These are phyloP conservation scores for Diplodia mutila DNA, from an alignment of 2,329 filamentous ascomycete genomes.

Conservation along the genomic window DNA sequence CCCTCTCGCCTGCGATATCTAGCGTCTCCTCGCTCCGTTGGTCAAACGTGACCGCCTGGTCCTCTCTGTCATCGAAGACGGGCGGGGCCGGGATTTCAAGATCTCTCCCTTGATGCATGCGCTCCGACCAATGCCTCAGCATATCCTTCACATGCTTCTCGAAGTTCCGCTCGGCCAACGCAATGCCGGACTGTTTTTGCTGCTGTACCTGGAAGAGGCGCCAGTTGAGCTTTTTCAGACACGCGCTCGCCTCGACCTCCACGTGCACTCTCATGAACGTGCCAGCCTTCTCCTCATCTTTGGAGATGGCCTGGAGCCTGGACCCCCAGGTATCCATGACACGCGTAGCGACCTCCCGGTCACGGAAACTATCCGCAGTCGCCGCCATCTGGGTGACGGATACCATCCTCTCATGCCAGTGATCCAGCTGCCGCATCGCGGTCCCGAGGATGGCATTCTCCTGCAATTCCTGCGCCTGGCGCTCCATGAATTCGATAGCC, in stretches of 20 bases:
- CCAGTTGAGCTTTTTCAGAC: slow-evolving; percentile 61
- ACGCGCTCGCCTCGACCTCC: slow-evolving; percentile 50
- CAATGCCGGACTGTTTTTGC: slow-evolving; percentile 56
- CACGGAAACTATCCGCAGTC: slow-evolving; percentile 35
- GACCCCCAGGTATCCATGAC: slow-evolving; percentile 33
- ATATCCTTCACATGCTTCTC: slow-evolving; percentile 60
- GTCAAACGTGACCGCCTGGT: background rate
- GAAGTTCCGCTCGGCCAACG: slow-evolving; percentile 57
- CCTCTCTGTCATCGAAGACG: slow-evolving; percentile 28
- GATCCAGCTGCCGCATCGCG: slow-evolving; percentile 43
- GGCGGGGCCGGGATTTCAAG: slow-evolving; percentile 27
- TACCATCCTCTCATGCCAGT: slow-evolving; percentile 49
- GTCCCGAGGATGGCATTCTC: slow-evolving; percentile 32
- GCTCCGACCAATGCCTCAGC: slow-evolving; percentile 59
- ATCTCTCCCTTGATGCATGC: slow-evolving; percentile 39
- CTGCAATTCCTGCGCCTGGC: slow-evolving; percentile 39
- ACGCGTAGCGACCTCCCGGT: slow-evolving; percentile 36
- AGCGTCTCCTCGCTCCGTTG: background rate
- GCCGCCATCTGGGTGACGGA: slow-evolving; percentile 30
- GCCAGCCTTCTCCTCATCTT: slow-evolving; percentile 43
- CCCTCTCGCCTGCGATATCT: background rate
- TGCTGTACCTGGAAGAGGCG: slow-evolving; percentile 59
- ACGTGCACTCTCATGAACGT: slow-evolving; percentile 52
- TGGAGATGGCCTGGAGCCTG: slow-evolving; percentile 39
- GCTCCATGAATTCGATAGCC: slow-evolving; percentile 30